Base-by-base conservation (phyloP, 1,284 basidiomycete genomes). In the Cryptococcus depauperatus region DNA sequence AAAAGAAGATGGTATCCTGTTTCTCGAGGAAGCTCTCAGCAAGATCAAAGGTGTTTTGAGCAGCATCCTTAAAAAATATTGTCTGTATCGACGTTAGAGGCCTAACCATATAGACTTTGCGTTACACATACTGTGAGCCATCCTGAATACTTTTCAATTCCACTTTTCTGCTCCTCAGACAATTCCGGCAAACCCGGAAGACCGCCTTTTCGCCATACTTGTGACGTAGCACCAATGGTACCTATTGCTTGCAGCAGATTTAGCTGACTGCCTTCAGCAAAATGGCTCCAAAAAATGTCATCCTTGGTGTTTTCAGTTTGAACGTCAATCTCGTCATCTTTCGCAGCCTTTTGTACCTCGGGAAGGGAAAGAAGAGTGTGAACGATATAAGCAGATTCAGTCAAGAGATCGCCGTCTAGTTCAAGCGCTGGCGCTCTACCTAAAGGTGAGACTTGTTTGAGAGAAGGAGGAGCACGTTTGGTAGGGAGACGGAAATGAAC, bases 311-410 rank as follows among this genome's bases (percentile, higher is more conserved):
- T 9, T 39, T 65, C 60, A 7, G 58, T 45, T 13, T 55, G 37
- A 16, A 48, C 43, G 22, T 52, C 46, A n/a, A 48, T 13, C 28
- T 45, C 44, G 5, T 44, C 48, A 18, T 41, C 37, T 16, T 43
- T 30, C 0, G 44, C 40, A 2, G 50, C 35, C 2, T 44, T 21
- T n/a, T 43, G 19, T 27, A 47, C 35, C 6, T 43, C 47, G 29
- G 47, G 46, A 4, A 62, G 47, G 5, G 30, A 14, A 2, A 67
- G 48, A 21, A 66, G 25, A 5, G 51, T 39, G 37, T 57, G 50
- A 34, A 63, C 47, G 43, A 69, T 67, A 23, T 50, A 58, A 6
- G 54, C 64, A 4, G 62, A 64, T 47, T 69, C 66, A 16, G 54
- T 56, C 34, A 64, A 38, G 4, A 47, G 38, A 23, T 55, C 37